Evolutionary conservation across 306 rosid species (phyloP).

Genomic region (Castanea mollissima): DNA sequence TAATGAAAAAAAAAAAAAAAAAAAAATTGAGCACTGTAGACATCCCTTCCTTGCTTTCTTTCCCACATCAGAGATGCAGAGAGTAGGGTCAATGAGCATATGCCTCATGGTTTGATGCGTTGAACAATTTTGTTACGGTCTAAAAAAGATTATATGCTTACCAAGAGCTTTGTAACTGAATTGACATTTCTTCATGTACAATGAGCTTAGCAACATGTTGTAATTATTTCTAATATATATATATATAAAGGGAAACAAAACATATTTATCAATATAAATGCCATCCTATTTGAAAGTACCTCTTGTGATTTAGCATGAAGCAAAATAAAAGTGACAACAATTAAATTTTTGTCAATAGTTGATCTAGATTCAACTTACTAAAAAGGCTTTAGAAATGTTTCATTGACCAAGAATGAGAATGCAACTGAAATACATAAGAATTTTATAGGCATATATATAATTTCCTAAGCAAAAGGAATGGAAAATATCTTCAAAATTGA

Average conservation of each 20-base stretch:
- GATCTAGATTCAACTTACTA: not conserved
- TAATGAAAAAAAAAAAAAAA: no score
- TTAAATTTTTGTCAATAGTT: not conserved
- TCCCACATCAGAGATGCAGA: slow-evolving; percentile 46
- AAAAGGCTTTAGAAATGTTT: not conserved
- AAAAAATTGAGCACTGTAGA: slow-evolving; percentile 25
- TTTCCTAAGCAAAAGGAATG: not conserved
- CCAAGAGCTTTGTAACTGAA: not conserved
- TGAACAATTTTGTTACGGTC: slow-evolving; percentile 78
- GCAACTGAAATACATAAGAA: not conserved
- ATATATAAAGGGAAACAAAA: no score
- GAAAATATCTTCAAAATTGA: not conserved
- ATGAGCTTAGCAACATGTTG: no score
- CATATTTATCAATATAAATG: not conserved
- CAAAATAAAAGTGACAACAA: not conserved
- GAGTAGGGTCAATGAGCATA: slow-evolving; percentile 38
- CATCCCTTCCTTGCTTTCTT: slow-evolving; percentile 21
- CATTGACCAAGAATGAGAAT: not conserved
- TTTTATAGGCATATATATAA: not conserved
- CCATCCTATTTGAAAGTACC: not conserved
- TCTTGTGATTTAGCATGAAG: no score
- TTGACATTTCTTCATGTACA: no score
- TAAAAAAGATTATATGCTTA: slow-evolving; percentile 20
- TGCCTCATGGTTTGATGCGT: slow-evolving; percentile 68
- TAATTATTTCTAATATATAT: no score